Evolutionary conservation across 108 stramenopile species (phyloP), one percentile per base, ranked within the genome.

Genomic region (Fragilaria crotonensis): DNA sequence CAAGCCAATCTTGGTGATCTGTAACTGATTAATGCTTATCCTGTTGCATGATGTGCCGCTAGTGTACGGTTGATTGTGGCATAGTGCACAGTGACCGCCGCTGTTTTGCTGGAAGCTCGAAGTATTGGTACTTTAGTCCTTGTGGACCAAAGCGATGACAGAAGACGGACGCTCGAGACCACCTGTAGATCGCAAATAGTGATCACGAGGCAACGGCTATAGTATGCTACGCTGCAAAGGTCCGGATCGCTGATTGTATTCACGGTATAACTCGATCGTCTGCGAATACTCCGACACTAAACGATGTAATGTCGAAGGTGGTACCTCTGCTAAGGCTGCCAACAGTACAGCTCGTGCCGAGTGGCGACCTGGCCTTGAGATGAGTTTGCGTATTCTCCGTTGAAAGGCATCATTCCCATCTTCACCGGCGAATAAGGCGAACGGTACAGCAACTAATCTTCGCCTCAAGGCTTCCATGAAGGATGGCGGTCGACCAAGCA

Each of bases 331-430:
- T 29, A 60, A 30, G 3, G 70, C 63, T 1, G 63, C 70, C 33
- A 21, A 1, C 19, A 71, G 28, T 28, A 71, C 59, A 27, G 44
- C 25, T 14, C 14, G 4, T 19, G 53, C 32, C 5, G 63, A 28
- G 31, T 65, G 50, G 20, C 57, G 56, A 5, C 33, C 29, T 18
- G 53, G 48, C 27, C 64, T 18, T 44, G 30, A 26, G 9, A 52
- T 48, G 21, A 76, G 52, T 29, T 72, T 71, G 3, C 46, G 25
- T 0, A 76, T 25, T 17, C 66, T 63, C 14, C 75, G 70, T 47
- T 76, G 75, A 48, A 61, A 76, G 3, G 23, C 46, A 25, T 67
- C 69, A 36, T 67, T 71, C 21, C 75, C 75, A 19, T 57, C 56
- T 57, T 71, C 70, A 21, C 75, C 75, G 26, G 53, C 47, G 47